phyloP scores from a whole-genome alignment of 23 red algal genomes.

The Gracilaria caudata region DNA sequence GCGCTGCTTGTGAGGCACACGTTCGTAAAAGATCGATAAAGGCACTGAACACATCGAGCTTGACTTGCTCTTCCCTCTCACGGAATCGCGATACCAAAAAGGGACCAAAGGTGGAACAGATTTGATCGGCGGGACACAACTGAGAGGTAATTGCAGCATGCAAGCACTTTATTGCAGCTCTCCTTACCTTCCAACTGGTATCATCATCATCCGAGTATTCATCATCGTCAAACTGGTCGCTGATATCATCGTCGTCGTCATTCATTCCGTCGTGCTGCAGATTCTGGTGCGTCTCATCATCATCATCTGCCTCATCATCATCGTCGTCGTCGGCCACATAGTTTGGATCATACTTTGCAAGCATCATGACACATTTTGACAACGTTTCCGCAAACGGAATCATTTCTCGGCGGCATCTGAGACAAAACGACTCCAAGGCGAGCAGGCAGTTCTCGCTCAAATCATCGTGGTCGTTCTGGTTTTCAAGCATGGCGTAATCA shows the following conservation, averaged over 20 bases:
- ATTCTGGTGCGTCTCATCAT: no score
- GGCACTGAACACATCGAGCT: slow-evolving; percentile 72
- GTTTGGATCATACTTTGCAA: slow-evolving; percentile 81
- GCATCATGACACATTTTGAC: slow-evolving; percentile 27
- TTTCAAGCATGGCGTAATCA: slow-evolving; percentile 25
- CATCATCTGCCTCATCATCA: slow-evolving; percentile 42
- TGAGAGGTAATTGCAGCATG: slow-evolving; percentile 62
- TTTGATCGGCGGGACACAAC: slow-evolving; percentile 2
- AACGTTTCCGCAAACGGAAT: slow-evolving; percentile 40
- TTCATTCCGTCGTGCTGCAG: slow-evolving; percentile 57
- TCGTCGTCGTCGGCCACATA: slow-evolving; percentile 65
- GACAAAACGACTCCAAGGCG: slow-evolving; percentile 58
- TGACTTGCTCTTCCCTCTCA: slow-evolving; percentile 76
- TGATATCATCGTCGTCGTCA: slow-evolving; percentile 52
- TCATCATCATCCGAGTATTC: slow-evolving; percentile 94
- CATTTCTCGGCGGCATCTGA: slow-evolving; percentile 61
- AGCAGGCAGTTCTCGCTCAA: slow-evolving; percentile 58
- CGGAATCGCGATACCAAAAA: slow-evolving; percentile 57
- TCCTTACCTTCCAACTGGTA: slow-evolving; percentile 87
- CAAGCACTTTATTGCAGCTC: slow-evolving; percentile 73
- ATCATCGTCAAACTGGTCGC: slow-evolving; percentile 67
- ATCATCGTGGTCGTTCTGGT: slow-evolving; percentile 59
- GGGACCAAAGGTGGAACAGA: slow-evolving; percentile 45
- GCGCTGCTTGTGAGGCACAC: slow-evolving; percentile 2
- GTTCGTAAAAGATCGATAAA: slow-evolving; percentile 57